Conservation (phyloP, 257 asterid genomes). For the Oldenlandia corymbosa region DNA sequence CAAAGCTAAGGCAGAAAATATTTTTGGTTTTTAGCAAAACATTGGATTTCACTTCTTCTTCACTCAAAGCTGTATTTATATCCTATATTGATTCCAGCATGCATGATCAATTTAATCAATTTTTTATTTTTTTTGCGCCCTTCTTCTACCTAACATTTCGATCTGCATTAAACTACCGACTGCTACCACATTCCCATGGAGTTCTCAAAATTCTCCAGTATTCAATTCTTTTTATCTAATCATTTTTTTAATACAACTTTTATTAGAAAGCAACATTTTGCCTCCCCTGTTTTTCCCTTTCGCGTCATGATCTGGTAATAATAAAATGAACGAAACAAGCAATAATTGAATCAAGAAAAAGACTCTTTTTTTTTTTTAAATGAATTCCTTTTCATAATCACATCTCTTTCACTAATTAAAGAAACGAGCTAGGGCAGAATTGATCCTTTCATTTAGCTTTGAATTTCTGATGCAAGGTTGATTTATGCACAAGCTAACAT, state of each 20-base stretch:
- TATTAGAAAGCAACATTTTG: constrained; percentile 19
- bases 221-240: not conserved
- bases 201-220: constrained; percentile 5
- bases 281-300: not conserved
- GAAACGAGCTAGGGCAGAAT: too few species aligned
- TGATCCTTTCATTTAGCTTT: too few species aligned
- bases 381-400: too few species aligned
- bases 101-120: constrained; percentile 6
- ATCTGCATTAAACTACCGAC: constrained; percentile 12
- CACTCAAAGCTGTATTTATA: constrained; percentile 45
- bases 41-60: constrained; percentile 40
- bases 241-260: constrained; percentile 15
- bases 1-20: constrained; percentile 42
- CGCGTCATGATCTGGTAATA: not conserved
- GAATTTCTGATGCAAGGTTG: too few species aligned
- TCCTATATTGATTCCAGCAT: not conserved
- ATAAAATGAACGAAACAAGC: too few species aligned
- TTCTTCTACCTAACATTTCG: constrained; percentile 41
- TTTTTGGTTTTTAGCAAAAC: constrained; percentile 19
- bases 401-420: too few species aligned
- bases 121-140: not conserved
- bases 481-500: too few species aligned
- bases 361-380: too few species aligned
- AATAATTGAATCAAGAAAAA: too few species aligned
- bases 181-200: constrained; percentile 7